A percentile compares a stretch with the other conserved stretches of the same genome.
Evolutionary conservation across 345 rosid species (phyloP).

Genomic region (Eucalyptus erythrocorys): DNA sequence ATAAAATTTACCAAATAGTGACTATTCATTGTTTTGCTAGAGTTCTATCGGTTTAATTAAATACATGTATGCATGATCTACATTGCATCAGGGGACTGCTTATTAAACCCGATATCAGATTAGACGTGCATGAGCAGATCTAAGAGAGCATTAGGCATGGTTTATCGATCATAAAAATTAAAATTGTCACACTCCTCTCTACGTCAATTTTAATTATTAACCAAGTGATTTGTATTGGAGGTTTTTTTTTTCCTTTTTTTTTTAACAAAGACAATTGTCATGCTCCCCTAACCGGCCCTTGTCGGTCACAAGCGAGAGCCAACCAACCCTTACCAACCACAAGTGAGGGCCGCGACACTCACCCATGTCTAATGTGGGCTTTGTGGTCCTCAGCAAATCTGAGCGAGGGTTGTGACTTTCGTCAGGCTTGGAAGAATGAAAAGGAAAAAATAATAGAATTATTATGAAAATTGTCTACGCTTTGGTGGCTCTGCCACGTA

Average conservation of each 20-base stretch:
- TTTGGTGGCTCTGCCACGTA: fast-evolving
- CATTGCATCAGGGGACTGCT: not conserved
- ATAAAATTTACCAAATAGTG: not conserved
- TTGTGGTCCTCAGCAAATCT: fast-evolving
- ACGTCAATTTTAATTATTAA: not conserved
- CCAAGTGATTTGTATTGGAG: not conserved
- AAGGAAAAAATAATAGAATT: too few species aligned
- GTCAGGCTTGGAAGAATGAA: too few species aligned
- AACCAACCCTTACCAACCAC: too few species aligned
- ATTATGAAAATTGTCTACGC: too few species aligned
- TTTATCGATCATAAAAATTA: not conserved
- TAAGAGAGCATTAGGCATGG: not conserved
- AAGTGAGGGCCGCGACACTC: fast-evolving
- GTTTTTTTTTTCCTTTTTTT: too few species aligned
- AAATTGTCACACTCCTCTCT: not conserved
- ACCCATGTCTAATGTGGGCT: too few species aligned
- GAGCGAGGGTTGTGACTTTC: fast-evolving
- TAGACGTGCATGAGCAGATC: not conserved
- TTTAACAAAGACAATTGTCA: too few species aligned
- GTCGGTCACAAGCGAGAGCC: fast-evolving
- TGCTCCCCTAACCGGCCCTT: too few species aligned
- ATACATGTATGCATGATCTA: not conserved
- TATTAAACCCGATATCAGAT: not conserved
- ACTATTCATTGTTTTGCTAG: not conserved
- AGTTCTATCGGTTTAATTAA: not conserved